phyloP scores from a whole-genome alignment of 768 basidiomycete genomes.

The Tubosaeta brunneosetosa region DNA sequence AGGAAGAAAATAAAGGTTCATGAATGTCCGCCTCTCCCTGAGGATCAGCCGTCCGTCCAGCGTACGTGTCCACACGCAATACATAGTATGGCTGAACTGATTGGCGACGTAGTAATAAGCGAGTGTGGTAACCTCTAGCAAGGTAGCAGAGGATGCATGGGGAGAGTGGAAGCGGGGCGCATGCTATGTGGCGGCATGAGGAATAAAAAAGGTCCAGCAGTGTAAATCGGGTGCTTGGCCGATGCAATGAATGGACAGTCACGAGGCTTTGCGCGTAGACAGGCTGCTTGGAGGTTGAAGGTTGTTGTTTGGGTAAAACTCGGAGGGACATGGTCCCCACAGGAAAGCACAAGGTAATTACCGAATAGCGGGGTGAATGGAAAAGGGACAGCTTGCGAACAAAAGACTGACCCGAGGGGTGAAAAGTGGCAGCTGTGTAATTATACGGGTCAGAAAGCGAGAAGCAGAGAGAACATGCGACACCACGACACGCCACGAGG shows the following conservation, averaged over 20 bases:
- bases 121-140: constrained; percentile 19
- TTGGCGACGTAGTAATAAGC: constrained; percentile 5
- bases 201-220: constrained; percentile 21
- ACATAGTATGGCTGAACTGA: constrained; percentile 14
- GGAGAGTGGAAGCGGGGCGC: constrained; percentile 6
- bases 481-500: constrained; percentile 28
- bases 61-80: constrained; percentile 26
- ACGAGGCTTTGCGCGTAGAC: constrained; percentile 13
- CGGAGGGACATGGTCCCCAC: constrained; percentile 18
- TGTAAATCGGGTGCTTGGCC: constrained; percentile 17
- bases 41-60: constrained; percentile 20
- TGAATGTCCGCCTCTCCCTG: constrained; percentile 23
- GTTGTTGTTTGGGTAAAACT: constrained; percentile 13
- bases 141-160: neutral
- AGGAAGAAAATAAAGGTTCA: constrained; percentile 12
- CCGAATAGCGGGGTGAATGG: constrained; percentile 24
- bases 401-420: constrained; percentile 21
- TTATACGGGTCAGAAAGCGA: constrained; percentile 29
- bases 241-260: constrained; percentile 27
- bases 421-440: constrained; percentile 26
- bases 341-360: constrained; percentile 26
- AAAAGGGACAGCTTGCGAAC: constrained; percentile 23
- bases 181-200: constrained; percentile 12
- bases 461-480: constrained; percentile 26
- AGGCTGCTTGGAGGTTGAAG: constrained; percentile 19